Base-by-base conservation (phyloP, 2,329 filamentous ascomycete genomes). In the Phaeomoniella chlamydospora region DNA sequence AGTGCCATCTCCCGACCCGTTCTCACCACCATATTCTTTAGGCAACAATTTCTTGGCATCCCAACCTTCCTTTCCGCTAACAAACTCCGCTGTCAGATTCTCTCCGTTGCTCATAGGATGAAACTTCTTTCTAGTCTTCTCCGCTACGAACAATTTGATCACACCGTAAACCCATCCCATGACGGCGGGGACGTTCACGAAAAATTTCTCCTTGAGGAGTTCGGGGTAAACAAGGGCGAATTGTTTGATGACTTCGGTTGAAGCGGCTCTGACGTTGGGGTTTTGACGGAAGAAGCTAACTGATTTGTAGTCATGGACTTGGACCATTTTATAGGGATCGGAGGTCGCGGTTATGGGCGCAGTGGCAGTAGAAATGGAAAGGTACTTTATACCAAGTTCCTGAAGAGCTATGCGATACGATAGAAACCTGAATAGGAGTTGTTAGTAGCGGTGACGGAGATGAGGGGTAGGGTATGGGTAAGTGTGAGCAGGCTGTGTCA, bases 251-350 rank as follows among this genome's bases (percentile, higher is more conserved):
- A 83, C 87, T 61, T 87, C 76, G 50, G 75, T 77, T 44, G 75
- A 80, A 12, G 83, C 81, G 3, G 75, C 68, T 57, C 82, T 86
- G 58, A 90, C 77, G 39, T 70, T 66, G 1, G 81, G 72, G 38
- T 88, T 79, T 64, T 83, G 77, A 41, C 84, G 77, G 46, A 94
- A 68, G 68, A 94, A 94, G 51, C 77, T 84, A 53, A 93, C 77
- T 43, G 76, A 78, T 48, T 82, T 74, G 67, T 94, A 94, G 65
- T 96, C 88, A 61, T 96, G 88, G 17, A 94, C 77, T 59, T 94
- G 87, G 49, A 83, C 72, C 65, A 92, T 86, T 59, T 88, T 83
- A 62, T 94, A 92, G 1, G 81, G 83, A 52, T 94, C 88, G 19
- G 65, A 64, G 42, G 75, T 78, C 38, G 84, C 77, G 2, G 80